Percentiles rank a stretch among this genome's conserved stretches.
These are phyloP conservation scores for Chenopodium formosanum DNA, from an alignment of 148 eudicot genomes.

Conservation along the genomic window DNA sequence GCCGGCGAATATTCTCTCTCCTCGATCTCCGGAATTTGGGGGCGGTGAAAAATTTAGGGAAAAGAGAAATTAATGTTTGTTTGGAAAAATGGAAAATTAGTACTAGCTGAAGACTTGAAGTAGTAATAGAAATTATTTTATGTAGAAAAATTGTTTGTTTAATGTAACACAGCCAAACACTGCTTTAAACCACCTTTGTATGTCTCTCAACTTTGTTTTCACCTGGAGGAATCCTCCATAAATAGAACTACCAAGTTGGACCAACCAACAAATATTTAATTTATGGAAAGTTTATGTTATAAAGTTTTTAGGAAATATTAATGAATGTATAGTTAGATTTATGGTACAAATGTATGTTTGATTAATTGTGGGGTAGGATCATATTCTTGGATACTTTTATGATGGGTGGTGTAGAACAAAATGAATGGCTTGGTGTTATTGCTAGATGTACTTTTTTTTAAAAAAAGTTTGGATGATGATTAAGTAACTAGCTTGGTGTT, in stretches of 20 bases:
- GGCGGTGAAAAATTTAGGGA: not conserved
- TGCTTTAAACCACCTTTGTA: slow-evolving; percentile 4
- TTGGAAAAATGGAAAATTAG: not conserved
- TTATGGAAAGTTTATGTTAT: no score
- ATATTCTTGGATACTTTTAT: no score
- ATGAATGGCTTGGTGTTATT: no score
- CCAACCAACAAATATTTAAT: no score
- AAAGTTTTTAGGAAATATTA: no score
- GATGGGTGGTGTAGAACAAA: not conserved
- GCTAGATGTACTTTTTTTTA: no score
- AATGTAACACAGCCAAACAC: slow-evolving; percentile 17
- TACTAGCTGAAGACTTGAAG: not conserved
- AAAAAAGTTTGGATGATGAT: no score
- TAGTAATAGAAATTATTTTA: not conserved
- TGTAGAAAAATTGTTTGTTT: not conserved
- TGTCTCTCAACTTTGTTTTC: not conserved
- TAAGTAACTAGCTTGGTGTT: no score
- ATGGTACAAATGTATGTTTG: not conserved
- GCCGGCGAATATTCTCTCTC: slow-evolving; percentile 20
- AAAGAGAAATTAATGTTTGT: not conserved
- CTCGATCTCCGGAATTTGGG: slow-evolving; percentile 8
- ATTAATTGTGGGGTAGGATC: no score
- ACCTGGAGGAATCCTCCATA: no score
- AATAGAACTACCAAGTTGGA: no score
- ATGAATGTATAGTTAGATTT: not conserved